Base-by-base conservation (phyloP, 805 yeast genomes). In the Tetrapisispora nanseiensis region DNA sequence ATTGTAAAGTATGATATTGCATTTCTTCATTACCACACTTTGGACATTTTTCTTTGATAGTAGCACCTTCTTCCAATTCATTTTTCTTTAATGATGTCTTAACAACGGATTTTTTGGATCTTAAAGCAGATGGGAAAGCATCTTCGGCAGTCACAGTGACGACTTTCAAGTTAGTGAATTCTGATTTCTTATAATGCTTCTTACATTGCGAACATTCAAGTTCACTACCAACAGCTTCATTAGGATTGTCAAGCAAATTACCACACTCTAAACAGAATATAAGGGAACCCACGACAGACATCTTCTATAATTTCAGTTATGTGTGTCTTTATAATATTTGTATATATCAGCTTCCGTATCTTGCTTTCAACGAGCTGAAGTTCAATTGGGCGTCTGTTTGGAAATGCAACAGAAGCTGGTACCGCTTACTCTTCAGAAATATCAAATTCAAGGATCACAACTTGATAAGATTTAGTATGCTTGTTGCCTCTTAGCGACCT, bases 1-100 rank as follows among this genome's bases (percentile, higher is more conserved):
- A 74, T 66, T 92, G 99, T 52, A 92, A 70, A 4, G 98, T 92
- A 60, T 92, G 97, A 62, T 90, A 92, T 61, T 81, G 89, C 98
- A 94, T 94, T 65, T 92, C 97, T 59, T 92, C 97, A 65, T 89
- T 76, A 39, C 95, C 96, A 76, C 98, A 92, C 65, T 89, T 79
- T n/a, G 97, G 97, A 72, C 99, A 92, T 59, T 84, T 89, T 64
- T 92, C 99, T 62, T 89, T 84, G 62, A 92, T 92, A 11, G 94
- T 83, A 31, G 98, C 98, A 49, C 97, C 98, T 46, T 87, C 97
- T 46, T 81, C 95, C 36, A 85, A 66, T 51, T 90, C 97, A 48
- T 77, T 78, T 22, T 75, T 75, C 56, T 76, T 78, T 59, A 89
- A 71, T 1, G 80, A 65, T 0, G 97, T 89, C 67, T 92, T 90